These are phyloP conservation scores for Coemansia asiatica DNA, from an alignment of 192 early-diverging fungal genomes.

Conservation along the genomic window DNA sequence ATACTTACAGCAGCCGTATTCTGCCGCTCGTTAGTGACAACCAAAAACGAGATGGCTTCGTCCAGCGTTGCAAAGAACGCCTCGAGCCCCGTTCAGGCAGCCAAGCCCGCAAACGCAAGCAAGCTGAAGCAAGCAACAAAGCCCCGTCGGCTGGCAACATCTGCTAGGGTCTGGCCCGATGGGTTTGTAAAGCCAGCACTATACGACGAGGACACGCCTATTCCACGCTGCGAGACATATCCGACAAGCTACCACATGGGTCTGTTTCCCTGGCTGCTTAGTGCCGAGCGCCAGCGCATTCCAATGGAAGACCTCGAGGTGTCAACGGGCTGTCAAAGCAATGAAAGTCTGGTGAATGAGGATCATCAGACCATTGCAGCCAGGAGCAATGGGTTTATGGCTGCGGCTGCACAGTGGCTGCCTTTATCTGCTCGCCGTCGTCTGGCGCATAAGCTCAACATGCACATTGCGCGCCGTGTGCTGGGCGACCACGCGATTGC, in stretches of 20 bases:
- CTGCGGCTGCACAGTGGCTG: conserved; percentile 12
- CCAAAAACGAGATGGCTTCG: conserved; percentile 11
- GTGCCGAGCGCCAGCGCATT: conserved; percentile 17
- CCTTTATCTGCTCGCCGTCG: conserved; percentile 26
- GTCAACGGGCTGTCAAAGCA: no score
- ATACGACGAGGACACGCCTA: conserved; percentile 37
- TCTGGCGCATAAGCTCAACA: conserved; percentile 40
- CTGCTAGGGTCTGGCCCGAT: conserved; percentile 30
- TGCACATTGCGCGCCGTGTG: conserved; percentile 32
- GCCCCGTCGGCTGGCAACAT: conserved; percentile 26
- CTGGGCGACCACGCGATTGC: conserved; percentile 38
- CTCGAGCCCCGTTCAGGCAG: neutral
- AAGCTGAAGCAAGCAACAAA: conserved; percentile 15
- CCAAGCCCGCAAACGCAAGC: neutral
- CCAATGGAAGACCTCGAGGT: conserved; percentile 3
- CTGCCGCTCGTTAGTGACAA: conserved; percentile 27
- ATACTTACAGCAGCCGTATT: no score
- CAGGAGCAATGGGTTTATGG: no score
- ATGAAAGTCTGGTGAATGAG: no score
- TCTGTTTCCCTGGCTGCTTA: conserved; percentile 13
- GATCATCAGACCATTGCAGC: no score
- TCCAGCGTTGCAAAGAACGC: no score
- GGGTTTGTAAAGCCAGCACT: conserved; percentile 37
- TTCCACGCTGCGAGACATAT: conserved; percentile 40
- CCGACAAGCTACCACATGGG: conserved; percentile 22